These are phyloP conservation scores for Westerdykella sp. DNA, from an alignment of 2,329 filamentous ascomycete species.

Conservation along the genomic window DNA sequence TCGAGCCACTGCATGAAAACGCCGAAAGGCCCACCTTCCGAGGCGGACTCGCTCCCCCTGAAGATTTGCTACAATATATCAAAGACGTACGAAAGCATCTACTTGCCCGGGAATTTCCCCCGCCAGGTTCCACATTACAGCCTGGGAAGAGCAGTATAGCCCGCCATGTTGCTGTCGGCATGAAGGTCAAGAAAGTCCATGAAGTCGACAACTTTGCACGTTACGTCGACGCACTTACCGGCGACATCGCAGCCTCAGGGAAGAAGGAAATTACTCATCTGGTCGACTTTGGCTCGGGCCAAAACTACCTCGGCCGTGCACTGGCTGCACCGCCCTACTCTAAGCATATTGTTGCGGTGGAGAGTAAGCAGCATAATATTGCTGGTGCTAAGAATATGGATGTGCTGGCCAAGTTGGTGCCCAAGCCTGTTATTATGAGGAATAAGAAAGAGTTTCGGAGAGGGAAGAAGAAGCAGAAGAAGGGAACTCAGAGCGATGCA, in stretches of 20 bases:
- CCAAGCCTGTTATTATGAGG: slow-evolving; percentile 65
- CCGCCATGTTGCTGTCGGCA: slow-evolving; percentile 71
- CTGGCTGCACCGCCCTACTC: slow-evolving; percentile 82
- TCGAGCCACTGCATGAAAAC: slow-evolving; percentile 7
- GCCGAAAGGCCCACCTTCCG: slow-evolving; percentile 34
- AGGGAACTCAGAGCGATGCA: slow-evolving; percentile 8
- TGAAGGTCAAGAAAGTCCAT: slow-evolving; percentile 94
- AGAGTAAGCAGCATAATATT: slow-evolving; percentile 81
- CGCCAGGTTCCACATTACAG: slow-evolving; percentile 15
- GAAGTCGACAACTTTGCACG: slow-evolving; percentile 88
- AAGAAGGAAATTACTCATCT: slow-evolving; percentile 65
- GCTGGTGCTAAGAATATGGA: slow-evolving; percentile 78
- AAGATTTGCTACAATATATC: slow-evolving; percentile 65
- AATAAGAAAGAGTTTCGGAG: slow-evolving; percentile 75
- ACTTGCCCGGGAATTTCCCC: slow-evolving; percentile 56
- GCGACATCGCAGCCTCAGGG: slow-evolving; percentile 40
- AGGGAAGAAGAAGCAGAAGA: slow-evolving; percentile 41
- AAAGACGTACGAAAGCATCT: slow-evolving; percentile 62
- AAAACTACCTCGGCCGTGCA: slow-evolving; percentile 89
- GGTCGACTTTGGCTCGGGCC: slow-evolving; percentile 91
- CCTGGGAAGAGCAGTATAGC: slow-evolving; percentile 54
- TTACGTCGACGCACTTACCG: slow-evolving; percentile 66
- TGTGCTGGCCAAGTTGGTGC: slow-evolving; percentile 68
- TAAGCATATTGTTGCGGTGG: slow-evolving; percentile 81
- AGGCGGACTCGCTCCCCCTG: slow-evolving; percentile 41